A percentile compares a stretch with the other conserved stretches of the same genome.
Conservation (phyloP, 2,329 filamentous ascomycete species). For the Alternaria gansuensis region DNA sequence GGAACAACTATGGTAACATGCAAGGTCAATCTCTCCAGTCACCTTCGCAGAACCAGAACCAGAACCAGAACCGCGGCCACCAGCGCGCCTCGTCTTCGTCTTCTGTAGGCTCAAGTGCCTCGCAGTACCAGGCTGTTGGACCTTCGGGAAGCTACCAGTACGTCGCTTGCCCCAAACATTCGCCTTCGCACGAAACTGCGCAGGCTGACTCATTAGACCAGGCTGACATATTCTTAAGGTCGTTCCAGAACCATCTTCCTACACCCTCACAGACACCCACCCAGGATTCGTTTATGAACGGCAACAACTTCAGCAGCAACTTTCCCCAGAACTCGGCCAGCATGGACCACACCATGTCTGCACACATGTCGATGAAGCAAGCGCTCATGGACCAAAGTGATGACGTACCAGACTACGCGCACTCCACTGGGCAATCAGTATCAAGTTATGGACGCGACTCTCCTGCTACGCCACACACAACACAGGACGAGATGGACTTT, state of each 20-base stretch:
- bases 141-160: constrained; percentile 50
- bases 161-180: constrained; percentile 58
- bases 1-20: constrained; percentile 47
- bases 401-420: constrained; percentile 61
- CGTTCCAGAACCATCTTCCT: constrained; percentile 62
- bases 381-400: constrained; percentile 65
- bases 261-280: constrained; percentile 65
- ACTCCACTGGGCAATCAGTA: constrained; percentile 65
- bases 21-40: constrained; percentile 49
- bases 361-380: constrained; percentile 69
- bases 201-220: constrained; percentile 44
- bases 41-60: constrained; percentile 40
- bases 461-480: constrained; percentile 67
- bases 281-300: constrained; percentile 60
- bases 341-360: constrained; percentile 57
- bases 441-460: constrained; percentile 69
- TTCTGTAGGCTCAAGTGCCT: constrained; percentile 50
- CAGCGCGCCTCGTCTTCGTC: constrained; percentile 53
- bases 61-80: constrained; percentile 44
- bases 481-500: constrained; percentile 63
- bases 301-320: constrained; percentile 58
- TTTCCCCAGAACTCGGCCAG: constrained; percentile 55
- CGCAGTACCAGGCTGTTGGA: constrained; percentile 46
- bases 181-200: constrained; percentile 52
- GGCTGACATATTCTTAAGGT: constrained; percentile 52